Evolutionary conservation across 495 filamentous ascomycete genomes (phyloP), one percentile per base, ranked within the genome.

Genomic region (Tuber umbilicatum): DNA sequence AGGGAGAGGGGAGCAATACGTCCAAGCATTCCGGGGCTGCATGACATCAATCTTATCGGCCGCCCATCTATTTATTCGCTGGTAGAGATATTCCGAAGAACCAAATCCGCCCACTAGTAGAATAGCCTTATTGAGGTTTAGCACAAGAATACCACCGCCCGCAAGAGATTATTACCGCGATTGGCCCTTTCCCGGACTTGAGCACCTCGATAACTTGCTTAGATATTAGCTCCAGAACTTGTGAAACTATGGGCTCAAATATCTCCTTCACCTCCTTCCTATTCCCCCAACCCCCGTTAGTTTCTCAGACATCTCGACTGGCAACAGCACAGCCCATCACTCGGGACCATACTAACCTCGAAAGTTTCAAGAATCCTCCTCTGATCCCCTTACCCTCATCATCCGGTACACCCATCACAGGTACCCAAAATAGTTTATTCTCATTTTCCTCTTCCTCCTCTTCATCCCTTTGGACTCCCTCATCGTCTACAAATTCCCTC

Each of bases 401-500:
- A 79, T 93, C 91, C 3, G 90, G 87, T 1, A 93, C 84, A 9
- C 91, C 91, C 75, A 82, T 78, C 5, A 82, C 81, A 0, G 81
- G 81, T 5, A 82, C 78, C 81, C 75, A 82, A 71, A 80, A 82
- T 21, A 79, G 75, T 37, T 73, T 76, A 68, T 50, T 74, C 38
- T 77, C 79, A 9, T 70, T 79, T n/a, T 74, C 78, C 14, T 42
- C 75, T n/a, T 78, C 73, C 9, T 19, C 71, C n/a, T 70, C 73
- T 27, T 73, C 87, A 35, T 68, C 73, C n/a, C 39, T 45, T 17
- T 16, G 16, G 41, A 43, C 75, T 70, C 90, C 86, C 76, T 90
- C 90, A 70, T 87, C 85, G 79, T 91, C 89, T 78, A 90, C 90
- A 81, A 92, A 93, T 75, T 92, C 92, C 23, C 89, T 86, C 83